Evolutionary conservation across 257 asterid species (phyloP), one percentile per base, ranked within the genome.

Genomic region (Thymus mandschuricus): DNA sequence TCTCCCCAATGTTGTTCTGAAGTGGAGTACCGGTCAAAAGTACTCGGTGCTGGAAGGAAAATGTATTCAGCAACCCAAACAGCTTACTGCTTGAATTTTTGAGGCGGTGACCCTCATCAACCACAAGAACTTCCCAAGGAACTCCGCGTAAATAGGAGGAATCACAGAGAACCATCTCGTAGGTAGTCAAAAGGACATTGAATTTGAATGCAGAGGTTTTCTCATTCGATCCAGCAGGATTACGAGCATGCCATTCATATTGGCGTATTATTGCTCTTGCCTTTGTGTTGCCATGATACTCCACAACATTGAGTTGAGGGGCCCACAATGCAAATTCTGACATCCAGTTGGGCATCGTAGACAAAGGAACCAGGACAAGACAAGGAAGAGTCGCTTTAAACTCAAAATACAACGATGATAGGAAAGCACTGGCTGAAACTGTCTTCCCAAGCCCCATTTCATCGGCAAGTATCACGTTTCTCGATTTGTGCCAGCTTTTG

Each of bases 391-490:
- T 81, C 52, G 84, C 93, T 71, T 84, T 87, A 80, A 95, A 95
- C 84, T 95, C 99, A 4, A 80, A 82, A 75, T 92, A 88, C 57
- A 95, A 69, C 10, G 99, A 84, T 12, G 96, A 92, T 74, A 95
- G 55, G 79, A 95, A 95, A 73, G 99, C 98, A 88, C 88, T 80
- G 55, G 99, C 99, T 21, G 99, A 95, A 52, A 95, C 87, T 1
- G 99, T 95, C 78, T 95, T 95, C 57, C 99, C 99, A 59, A 95
- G 94, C 72, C 99, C 99, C 99, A 95, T 95, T 83, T 95, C 99
- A 76, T 95, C 99, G 66, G 99, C 99, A 75, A 95, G 96, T 76
- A 95, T 95, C 72, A 95, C 99, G 60, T 92, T 92, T 83, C 93
- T 88, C 64, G 97, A 88, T 79, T 78, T 92, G 68, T 82, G 84